Conservation (phyloP, 257 asterid species). For the Eustoma russellianum region DNA sequence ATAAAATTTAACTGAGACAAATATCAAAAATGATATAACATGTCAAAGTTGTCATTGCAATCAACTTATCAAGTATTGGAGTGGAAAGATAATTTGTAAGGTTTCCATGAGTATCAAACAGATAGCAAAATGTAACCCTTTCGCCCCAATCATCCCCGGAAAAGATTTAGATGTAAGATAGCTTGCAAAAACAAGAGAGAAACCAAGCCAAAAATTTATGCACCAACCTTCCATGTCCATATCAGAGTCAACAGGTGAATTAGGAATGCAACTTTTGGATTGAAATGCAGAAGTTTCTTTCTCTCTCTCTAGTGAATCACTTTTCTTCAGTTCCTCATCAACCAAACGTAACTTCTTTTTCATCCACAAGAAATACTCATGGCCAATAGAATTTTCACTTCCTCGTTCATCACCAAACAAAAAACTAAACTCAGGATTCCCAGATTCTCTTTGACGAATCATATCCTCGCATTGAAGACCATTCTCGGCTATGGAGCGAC, state of each 20-base stretch:
- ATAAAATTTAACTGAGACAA: too few relatives aligned
- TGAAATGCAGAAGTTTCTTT: constrained; percentile 10
- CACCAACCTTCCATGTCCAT: constrained; percentile 95
- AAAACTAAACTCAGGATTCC: constrained; percentile 16
- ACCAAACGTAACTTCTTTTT: constrained; percentile 10
- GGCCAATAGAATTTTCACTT: constrained; percentile 26
- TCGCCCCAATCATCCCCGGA: too few relatives aligned
- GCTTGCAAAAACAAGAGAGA: constrained; percentile 5
- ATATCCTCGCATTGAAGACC: constrained; percentile 16
- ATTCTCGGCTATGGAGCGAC: constrained; percentile 27
- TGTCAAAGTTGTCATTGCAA: too few relatives aligned
- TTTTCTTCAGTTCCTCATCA: background rate
- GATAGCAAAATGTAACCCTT: too few relatives aligned
- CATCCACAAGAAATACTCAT: constrained; percentile 16
- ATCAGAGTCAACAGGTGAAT: constrained; percentile 59
- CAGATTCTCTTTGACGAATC: constrained; percentile 14
- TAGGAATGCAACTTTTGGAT: constrained; percentile 13
- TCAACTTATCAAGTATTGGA: too few relatives aligned
- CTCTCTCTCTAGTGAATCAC: constrained; percentile 6
- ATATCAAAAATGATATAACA: too few relatives aligned
- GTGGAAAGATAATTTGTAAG: too few relatives aligned
- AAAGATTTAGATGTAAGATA: constrained; percentile 7
- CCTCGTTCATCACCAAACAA: constrained; percentile 24
- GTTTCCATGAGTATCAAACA: too few relatives aligned
- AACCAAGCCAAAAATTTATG: constrained; percentile 7